Evolutionary conservation across 1,284 basidiomycete genomes (phyloP).

Genomic region (Calocybe gambosa): DNA sequence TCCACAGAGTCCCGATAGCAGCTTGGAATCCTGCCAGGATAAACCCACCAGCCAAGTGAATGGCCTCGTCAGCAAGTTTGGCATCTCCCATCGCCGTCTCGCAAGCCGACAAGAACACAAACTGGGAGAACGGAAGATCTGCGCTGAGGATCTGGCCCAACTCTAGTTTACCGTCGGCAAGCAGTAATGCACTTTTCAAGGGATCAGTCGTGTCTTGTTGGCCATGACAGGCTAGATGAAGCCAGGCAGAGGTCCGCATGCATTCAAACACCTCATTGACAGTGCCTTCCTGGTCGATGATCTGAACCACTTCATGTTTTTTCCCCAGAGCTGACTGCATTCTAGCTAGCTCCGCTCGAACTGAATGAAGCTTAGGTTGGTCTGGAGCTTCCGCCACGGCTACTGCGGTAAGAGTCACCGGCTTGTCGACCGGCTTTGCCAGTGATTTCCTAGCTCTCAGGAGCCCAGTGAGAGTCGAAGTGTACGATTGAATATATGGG

Average conservation of each 20-base stretch:
- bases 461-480: conserved; percentile 9
- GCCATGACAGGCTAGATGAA: conserved; percentile 18
- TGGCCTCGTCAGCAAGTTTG: conserved; percentile 20
- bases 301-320: background rate
- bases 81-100: conserved; percentile 16
- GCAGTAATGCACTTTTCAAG: conserved; percentile 12
- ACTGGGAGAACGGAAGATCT: conserved; percentile 10
- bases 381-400: conserved; percentile 1
- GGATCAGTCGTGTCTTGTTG: conserved; percentile 13
- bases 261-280: conserved; percentile 6
- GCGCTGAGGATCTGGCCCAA: conserved; percentile 9
- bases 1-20: conserved; percentile 30
- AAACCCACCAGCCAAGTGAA: conserved; percentile 28
- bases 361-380: background rate
- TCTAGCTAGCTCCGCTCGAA: conserved; percentile 4
- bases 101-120: conserved; percentile 26
- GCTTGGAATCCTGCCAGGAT: conserved; percentile 28
- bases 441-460: conserved; percentile 4
- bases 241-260: conserved; percentile 8
- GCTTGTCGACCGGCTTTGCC: background rate
- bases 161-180: conserved; percentile 11
- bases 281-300: conserved; percentile 6
- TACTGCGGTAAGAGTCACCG: conserved; percentile 3
- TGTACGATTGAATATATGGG: conserved; percentile 13
- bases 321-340: background rate